A percentile compares a stretch with the other conserved stretches of the same genome.
phyloP scores from a whole-genome alignment of 1,284 basidiomycete species.

The Rhodotorula sp. region DNA sequence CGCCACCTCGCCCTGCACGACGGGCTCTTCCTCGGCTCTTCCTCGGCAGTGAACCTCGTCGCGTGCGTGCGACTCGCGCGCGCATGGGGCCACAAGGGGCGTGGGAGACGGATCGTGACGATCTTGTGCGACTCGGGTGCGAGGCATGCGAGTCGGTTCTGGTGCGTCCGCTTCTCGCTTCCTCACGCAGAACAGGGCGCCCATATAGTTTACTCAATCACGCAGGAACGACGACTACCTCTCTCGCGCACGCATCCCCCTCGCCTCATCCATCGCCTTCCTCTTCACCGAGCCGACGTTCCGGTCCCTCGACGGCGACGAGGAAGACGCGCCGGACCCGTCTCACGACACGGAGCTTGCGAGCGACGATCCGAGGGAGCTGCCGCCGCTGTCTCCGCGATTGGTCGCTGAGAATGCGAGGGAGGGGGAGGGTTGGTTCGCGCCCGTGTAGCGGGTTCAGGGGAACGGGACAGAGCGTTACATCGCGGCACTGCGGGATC shows the following conservation, averaged over 20 bases:
- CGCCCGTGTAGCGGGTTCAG: neutral
- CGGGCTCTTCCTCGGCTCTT: conserved; percentile 92
- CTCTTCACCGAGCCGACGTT: conserved; percentile 14
- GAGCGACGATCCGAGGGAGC: conserved; percentile 17
- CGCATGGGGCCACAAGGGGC: conserved; percentile 54
- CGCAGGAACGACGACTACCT: conserved; percentile 43
- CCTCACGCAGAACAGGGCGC: neutral
- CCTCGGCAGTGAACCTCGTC: conserved; percentile 92
- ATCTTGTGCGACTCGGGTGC: conserved; percentile 44
- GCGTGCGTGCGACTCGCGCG: conserved; percentile 78
- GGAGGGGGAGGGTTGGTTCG: neutral
- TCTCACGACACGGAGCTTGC: conserved; percentile 3
- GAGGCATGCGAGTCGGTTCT: conserved; percentile 45
- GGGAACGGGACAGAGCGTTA: neutral
- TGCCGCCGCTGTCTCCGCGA: conserved; percentile 16
- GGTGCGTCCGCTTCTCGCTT: conserved; percentile 22
- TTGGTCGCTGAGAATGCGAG: neutral
- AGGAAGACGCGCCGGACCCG: neutral
- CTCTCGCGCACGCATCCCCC: conserved; percentile 15
- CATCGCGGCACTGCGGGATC: neutral
- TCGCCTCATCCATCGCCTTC: conserved; percentile 23
- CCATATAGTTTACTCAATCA: accelerated
- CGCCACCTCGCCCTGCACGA: conserved; percentile 84
- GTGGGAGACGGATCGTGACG: conserved; percentile 15
- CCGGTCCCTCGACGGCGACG: neutral